Evolutionary conservation across 768 basidiomycete species (phyloP), one percentile per base, ranked within the genome.

Genomic region (Lentinula sp.): DNA sequence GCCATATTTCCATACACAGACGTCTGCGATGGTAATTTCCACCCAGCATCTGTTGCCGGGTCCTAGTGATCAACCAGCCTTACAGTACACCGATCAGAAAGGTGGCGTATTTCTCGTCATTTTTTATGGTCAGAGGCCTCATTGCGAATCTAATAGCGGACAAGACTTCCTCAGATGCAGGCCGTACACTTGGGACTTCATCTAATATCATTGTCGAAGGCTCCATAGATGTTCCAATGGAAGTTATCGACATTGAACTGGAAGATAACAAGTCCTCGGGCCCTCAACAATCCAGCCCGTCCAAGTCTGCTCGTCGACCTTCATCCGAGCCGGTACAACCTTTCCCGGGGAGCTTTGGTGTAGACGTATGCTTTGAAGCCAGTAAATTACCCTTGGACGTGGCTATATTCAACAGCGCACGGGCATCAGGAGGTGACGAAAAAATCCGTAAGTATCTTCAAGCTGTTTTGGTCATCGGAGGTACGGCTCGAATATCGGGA

Each of bases 381-480:
- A 87, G 88, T 72, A 95, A 95, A 71, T 78, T 95, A 43, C 94
- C 95, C 1, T 76, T 97, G 59, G 95, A 97, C 68, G 89, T 95
- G 9, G 95, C 93, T 7, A 91, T 97, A 62, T 92, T 92, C 74
- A 95, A 96, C 70, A 91, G 93, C 66, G 85, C 93, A 8, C 81
- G 93, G n/a, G 88, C 91, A 1, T 89, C 88, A 4, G 91, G 90
- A 3, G 87, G 90, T 2, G 92, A 94, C 65, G 94, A 96, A 33
- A 91, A 91, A 73, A 88, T 93, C 64, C 86, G 90, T 64, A 93
- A 94, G 70, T 91, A 95, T 69, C 81, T 95, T 32, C 87, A 91
- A 68, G 91, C 90, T 2, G 88, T 97, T 18, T 76, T 98, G 2
- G 85, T 98, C 46, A 85, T 95, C 43, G 95, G 95, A 15, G 95